Evolutionary conservation across 306 rosid genomes (phyloP).

Genomic region (Boehmeria nivea): DNA sequence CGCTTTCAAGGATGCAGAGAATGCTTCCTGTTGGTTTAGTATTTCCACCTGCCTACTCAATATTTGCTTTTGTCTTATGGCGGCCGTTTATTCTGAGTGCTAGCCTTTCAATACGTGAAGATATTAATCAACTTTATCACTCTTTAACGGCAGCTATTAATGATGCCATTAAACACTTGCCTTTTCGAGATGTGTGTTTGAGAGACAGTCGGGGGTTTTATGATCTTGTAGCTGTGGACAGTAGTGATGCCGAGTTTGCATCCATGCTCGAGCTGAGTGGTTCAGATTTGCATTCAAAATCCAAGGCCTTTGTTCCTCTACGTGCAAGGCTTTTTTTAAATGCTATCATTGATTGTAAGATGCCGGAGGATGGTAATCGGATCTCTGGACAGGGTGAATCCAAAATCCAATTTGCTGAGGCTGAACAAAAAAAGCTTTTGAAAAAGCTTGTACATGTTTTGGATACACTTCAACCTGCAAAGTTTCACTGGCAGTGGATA

Average conservation of each 20-base stretch:
- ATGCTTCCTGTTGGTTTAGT: constrained; percentile 77
- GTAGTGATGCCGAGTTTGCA: constrained; percentile 81
- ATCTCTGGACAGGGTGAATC: constrained; percentile 53
- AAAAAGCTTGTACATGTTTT: constrained; percentile 72
- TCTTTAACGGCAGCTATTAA: constrained; percentile 56
- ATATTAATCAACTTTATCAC: constrained; percentile 62
- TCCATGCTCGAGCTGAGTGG: constrained; percentile 64
- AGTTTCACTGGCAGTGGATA: constrained; percentile 99
- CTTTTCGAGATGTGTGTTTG: constrained; percentile 89
- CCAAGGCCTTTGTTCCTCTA: constrained; percentile 88
- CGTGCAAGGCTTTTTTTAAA: constrained; percentile 87
- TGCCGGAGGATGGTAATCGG: constrained; percentile 60
- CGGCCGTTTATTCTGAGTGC: constrained; percentile 58
- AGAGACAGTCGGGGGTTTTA: constrained; percentile 82
- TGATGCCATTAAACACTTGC: constrained; percentile 77
- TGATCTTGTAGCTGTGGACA: constrained; percentile 69
- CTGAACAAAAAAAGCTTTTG: constrained; percentile 54
- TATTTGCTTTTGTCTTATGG: constrained; percentile 76
- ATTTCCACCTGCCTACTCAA: constrained; percentile 89
- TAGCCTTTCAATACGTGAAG: constrained; percentile 59
- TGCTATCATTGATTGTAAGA: constrained; percentile 79
- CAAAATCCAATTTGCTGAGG: constrained; percentile 40
- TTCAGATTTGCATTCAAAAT: constrained; percentile 61
- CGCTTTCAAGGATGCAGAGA: constrained; percentile 92
- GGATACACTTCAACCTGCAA: constrained; percentile 91